phyloP scores from a whole-genome alignment of 2,329 filamentous ascomycete species.

The Sarocladiaceae sp. region DNA sequence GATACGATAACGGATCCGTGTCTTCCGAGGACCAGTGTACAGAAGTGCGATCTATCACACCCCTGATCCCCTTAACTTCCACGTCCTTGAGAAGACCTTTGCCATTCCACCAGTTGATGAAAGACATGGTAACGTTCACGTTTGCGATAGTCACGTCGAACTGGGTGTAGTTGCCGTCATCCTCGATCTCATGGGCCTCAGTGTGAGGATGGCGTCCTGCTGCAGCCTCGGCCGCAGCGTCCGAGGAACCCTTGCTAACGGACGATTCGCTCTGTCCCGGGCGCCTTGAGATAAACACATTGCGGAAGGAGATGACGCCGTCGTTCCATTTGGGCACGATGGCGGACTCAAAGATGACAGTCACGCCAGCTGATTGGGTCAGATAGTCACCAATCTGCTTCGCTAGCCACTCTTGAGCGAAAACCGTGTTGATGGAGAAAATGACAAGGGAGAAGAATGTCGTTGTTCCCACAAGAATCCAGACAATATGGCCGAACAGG shows the following conservation, averaged over 20 bases:
- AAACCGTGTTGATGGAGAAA: constrained; percentile 88
- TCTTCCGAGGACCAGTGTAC: constrained; percentile 63
- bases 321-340: constrained; percentile 96
- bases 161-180: constrained; percentile 96
- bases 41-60: constrained; percentile 84
- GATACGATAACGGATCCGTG: constrained; percentile 80
- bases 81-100: constrained; percentile 89
- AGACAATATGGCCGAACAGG: constrained; percentile 85
- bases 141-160: constrained; percentile 94
- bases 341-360: constrained; percentile 94
- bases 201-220: constrained; percentile 55
- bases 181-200: constrained; percentile 38
- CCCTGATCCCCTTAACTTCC: constrained; percentile 87
- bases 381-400: constrained; percentile 94
- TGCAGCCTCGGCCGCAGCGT: constrained; percentile 80
- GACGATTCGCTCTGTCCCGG: constrained; percentile 78
- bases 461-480: constrained; percentile 94
- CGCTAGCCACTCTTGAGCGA: constrained; percentile 94
- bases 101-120: constrained; percentile 98
- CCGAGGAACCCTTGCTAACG: constrained; percentile 89
- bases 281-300: constrained; percentile 89
- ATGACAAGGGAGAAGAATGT: constrained; percentile 94
- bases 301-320: constrained; percentile 93
- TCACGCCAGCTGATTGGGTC: constrained; percentile 87
- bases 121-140: constrained; percentile 93